These are phyloP conservation scores for Solanum pimpinellifolium DNA, from an alignment of 257 asterid species.

Conservation along the genomic window DNA sequence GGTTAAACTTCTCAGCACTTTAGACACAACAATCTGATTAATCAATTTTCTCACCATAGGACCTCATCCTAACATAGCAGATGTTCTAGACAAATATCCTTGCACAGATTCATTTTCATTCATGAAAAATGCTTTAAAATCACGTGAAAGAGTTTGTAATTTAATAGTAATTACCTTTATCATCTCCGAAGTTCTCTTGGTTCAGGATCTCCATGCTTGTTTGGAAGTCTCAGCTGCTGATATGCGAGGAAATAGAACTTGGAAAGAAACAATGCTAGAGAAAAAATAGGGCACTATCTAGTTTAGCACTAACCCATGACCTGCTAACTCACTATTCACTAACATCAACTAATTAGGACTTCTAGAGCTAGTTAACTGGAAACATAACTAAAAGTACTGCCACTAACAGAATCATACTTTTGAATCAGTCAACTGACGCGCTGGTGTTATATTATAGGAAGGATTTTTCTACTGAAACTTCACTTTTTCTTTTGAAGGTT, in stretches of 20 bases:
- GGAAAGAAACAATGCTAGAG: too few relatives aligned
- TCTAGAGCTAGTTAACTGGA: too few relatives aligned
- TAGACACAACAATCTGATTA: neutral
- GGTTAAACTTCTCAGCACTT: neutral
- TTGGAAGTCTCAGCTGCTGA: neutral
- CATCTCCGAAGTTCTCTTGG: neutral
- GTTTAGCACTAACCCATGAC: too few relatives aligned
- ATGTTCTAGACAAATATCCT: neutral
- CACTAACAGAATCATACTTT: too few relatives aligned
- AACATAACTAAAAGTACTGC: too few relatives aligned
- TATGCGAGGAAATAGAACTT: neutral
- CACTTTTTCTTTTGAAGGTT: conserved; percentile 39
- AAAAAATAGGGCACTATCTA: too few relatives aligned
- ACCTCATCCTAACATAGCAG: neutral
- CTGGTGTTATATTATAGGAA: too few relatives aligned
- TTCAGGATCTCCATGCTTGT: neutral
- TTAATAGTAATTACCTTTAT: neutral
- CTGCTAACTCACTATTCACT: too few relatives aligned
- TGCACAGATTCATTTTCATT: neutral
- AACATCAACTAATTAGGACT: too few relatives aligned
- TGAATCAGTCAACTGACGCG: too few relatives aligned
- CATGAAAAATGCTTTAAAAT: neutral
- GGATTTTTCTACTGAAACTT: neutral
- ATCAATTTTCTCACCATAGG: neutral
- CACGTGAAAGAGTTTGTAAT: neutral